Base-by-base conservation (phyloP, 305 asterid genomes). In the Ilex paraguariensis region DNA sequence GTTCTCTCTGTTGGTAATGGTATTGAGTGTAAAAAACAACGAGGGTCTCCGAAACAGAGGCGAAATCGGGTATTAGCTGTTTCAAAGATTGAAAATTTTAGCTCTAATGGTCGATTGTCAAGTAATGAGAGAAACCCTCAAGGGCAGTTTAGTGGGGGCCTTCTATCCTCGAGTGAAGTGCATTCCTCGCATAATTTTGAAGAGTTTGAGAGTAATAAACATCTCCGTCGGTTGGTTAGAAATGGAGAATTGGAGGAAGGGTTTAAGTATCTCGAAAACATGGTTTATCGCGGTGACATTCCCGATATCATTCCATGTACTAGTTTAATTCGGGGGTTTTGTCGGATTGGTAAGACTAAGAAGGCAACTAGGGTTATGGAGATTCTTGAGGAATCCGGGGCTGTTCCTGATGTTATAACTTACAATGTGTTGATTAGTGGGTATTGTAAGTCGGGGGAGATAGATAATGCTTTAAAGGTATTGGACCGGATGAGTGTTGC, bases 341-440 rank as follows among this genome's bases (percentile, higher is more conserved):
- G 97, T 70, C 75, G 83, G 67, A 52, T 51, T 3, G 93, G 98
- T 33, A 79, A 79, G 76, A 85, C 90, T 51, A 74, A 68, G 69
- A 87, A 73, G 67, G 97, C 96, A 3, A 74, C 90, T 0, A 78
- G 87, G 66, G 79, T 87, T 49, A 67, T 92, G 88, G 89, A 89
- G 32, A 82, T 92, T 70, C 88, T 92, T 2, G 95, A 92, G 79
- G 86, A 80, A 4, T 87, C 98, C 0, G 95, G 97, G 64, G 95
- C 96, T 6, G 93, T 80, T 31, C 98, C 93, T 3, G 97, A 92
- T 84, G 96, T 92, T 59, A 89, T 87, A 16, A 85, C 98, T 12
- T 89, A 92, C 67, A 89, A 92, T 60, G 91, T 89, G 54, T 73
- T 92, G 86, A 92, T 92, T 46, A 82, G 92, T 59, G 98, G 97